Base-by-base conservation (phyloP, 2,329 filamentous ascomycete genomes). In the Trichoderma sp. region DNA sequence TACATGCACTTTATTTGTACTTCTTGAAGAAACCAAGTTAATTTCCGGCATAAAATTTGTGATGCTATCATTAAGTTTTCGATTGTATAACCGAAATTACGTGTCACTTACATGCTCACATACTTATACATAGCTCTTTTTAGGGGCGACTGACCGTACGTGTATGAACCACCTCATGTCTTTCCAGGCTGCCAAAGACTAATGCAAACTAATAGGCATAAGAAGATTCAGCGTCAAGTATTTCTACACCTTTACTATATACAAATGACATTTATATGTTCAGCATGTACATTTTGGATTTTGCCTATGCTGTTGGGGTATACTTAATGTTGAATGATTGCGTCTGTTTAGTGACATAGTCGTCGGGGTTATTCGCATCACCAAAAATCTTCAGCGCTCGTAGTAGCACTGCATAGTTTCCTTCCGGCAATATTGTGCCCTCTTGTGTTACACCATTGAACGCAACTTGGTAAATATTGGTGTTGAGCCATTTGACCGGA, bases 321-420 rank as follows among this genome's bases (percentile, higher is more conserved):
- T 64, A 64, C 13, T 64, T 64, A 13, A 64, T 64, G 15, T 64
- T 64, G 5, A 64, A 56, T 2, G 61, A 64, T n/a, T 56, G 35
- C 2, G 61, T 64, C 61, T 64, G 61, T 29, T 56, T 37, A 5
- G 50, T 64, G 6, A 22, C 37, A n/a, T 64, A 64, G 2, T 56
- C 61, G 8, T 35, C 35, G 2, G 61, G 10, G 1, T 64, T 64
- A 13, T 25, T 56, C 8, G 8, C 50, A 1, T 56, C 27, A n/a
- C 61, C 61, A 64, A 64, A 64, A 9, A 64, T 64, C 27, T 45
- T 64, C n/a, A 64, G 37, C 13, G 50, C 61, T n/a, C 61, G 52
- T 5, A 64, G 35, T 4, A 56, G 19, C 3, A 64, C 17, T 2
- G 61, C 35, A 25, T 64, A 64, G 6, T 53, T 64, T 2, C 61